A percentile compares a stretch with the other conserved stretches of the same genome.
Evolutionary conservation across 1,284 basidiomycete species (phyloP).

Genomic region (Cutaneotrichosporon spelunceum): DNA sequence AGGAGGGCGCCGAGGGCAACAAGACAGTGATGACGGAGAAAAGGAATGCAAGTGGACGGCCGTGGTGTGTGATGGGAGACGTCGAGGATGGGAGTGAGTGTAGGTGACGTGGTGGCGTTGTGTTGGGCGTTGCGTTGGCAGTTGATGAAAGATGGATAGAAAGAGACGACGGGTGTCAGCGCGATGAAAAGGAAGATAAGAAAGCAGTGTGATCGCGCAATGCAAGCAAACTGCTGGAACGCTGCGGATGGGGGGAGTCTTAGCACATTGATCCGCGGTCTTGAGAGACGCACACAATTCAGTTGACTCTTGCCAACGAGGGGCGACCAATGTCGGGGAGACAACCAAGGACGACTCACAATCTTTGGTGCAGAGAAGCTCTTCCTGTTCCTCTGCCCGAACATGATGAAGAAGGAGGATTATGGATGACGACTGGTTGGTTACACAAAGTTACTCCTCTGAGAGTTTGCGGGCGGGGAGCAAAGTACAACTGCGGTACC

Average conservation of each 20-base stretch:
- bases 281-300: not conserved
- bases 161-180: not conserved
- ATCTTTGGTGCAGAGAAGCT: conserved; percentile 15
- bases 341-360: conserved; percentile 4
- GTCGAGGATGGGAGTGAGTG: not conserved
- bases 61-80: not conserved
- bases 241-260: not conserved
- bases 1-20: not conserved
- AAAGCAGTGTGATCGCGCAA: not conserved
- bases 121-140: not conserved
- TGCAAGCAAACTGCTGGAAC: not conserved
- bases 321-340: not conserved
- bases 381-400: conserved; percentile 12
- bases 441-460: not conserved
- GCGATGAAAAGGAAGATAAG: not conserved
- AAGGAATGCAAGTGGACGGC: not conserved
- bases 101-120: not conserved
- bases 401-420: conserved; percentile 1
- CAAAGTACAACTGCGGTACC: not conserved
- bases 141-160: not conserved
- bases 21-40: not conserved
- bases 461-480: not conserved
- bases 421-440: not conserved
- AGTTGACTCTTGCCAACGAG: not conserved
- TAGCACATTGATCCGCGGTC: not conserved